Conservation (phyloP, 2,329 filamentous ascomycete species). For the Fusarium newnesense region DNA sequence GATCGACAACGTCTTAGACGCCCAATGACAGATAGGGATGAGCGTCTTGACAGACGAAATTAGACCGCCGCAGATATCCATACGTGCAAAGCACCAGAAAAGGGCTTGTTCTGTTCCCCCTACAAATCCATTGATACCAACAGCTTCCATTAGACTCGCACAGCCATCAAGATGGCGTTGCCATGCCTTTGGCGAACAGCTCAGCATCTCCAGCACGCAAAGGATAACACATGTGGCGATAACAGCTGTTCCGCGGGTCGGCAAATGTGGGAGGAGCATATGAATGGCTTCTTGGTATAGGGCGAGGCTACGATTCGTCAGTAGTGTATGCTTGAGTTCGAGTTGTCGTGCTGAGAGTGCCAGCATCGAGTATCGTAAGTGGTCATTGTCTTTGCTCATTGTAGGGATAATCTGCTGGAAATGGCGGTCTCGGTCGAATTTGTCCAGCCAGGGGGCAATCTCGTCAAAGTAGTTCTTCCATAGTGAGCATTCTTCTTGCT, state of each 20-base stretch:
- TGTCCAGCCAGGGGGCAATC: slow-evolving; percentile 60
- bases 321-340: slow-evolving; percentile 52
- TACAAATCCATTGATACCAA: slow-evolving; percentile 61
- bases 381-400: slow-evolving; percentile 55
- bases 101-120: slow-evolving; percentile 61
- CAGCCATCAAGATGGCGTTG: slow-evolving; percentile 63
- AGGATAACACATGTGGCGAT: slow-evolving; percentile 64
- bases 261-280: slow-evolving; percentile 58
- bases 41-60: slow-evolving; percentile 62
- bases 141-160: slow-evolving; percentile 60
- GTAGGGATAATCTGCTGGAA: slow-evolving; percentile 60
- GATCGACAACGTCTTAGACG: slow-evolving; percentile 45
- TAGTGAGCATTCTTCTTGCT: slow-evolving; percentile 48
- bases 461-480: slow-evolving; percentile 57
- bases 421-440: slow-evolving; percentile 60
- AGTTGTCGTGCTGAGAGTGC: slow-evolving; percentile 63
- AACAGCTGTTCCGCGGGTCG: slow-evolving; percentile 59
- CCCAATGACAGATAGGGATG: slow-evolving; percentile 60
- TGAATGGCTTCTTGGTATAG: slow-evolving; percentile 64
- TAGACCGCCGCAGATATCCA: slow-evolving; percentile 65
- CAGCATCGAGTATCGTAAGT: slow-evolving; percentile 60
- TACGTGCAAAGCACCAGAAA: slow-evolving; percentile 66
- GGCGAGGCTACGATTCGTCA: slow-evolving; percentile 55
- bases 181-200: slow-evolving; percentile 60
- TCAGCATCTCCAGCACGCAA: slow-evolving; percentile 66